Conservation (phyloP, 116 monocot species). For the Trichopus zeylanicus region DNA sequence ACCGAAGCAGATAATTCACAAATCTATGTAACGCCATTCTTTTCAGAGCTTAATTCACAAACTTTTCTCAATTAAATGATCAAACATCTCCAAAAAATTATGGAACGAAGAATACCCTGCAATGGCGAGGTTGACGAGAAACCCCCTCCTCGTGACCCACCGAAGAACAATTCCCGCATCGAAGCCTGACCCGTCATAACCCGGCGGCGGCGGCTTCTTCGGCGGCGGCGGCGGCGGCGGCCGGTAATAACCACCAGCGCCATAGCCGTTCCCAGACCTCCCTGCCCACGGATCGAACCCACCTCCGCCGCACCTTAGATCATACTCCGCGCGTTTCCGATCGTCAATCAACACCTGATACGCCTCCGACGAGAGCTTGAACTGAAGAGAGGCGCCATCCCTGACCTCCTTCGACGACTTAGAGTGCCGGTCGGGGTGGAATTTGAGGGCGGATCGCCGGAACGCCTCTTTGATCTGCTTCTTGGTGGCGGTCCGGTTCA, state of each 20-base stretch:
- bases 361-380: slow-evolving; percentile 71
- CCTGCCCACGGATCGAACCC: neutral
- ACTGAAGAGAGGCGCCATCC: slow-evolving; percentile 36
- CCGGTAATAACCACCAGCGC: neutral
- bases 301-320: slow-evolving; percentile 3
- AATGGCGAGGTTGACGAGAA: slow-evolving; percentile 53
- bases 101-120: slow-evolving; percentile 38
- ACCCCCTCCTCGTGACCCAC: slow-evolving; percentile 40
- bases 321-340: slow-evolving; percentile 56
- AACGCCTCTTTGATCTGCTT: slow-evolving; percentile 93
- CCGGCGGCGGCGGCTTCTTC: neutral
- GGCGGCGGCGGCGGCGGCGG: slow-evolving; percentile 6
- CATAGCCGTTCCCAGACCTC: neutral
- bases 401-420: slow-evolving; percentile 33
- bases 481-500: slow-evolving; percentile 49
- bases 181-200: slow-evolving; percentile 16
- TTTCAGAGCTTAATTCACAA: no score
- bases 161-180: slow-evolving; percentile 41
- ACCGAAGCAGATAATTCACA: no score
- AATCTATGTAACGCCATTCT: no score
- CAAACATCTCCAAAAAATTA: no score
- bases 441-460: slow-evolving; percentile 63
- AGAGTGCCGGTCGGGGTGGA: slow-evolving; percentile 84
- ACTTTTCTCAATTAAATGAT: no score
- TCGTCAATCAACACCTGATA: slow-evolving; percentile 81